Conservation (phyloP, 2,329 filamentous ascomycete genomes). For the Neonectria hederae region DNA sequence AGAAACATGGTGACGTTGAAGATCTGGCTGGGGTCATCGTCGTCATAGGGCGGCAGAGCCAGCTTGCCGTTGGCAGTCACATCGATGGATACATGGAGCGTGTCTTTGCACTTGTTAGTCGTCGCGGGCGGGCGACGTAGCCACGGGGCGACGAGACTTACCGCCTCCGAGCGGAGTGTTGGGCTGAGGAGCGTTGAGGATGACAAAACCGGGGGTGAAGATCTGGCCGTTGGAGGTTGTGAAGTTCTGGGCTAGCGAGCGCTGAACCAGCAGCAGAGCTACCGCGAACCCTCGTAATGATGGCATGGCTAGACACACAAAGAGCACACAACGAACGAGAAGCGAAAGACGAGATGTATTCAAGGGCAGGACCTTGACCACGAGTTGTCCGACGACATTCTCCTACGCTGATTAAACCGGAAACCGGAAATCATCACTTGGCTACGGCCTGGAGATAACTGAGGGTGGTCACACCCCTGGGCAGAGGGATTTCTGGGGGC, state of each 20-base stretch:
- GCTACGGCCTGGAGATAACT: not conserved
- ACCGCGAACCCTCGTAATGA: slow-evolving; percentile 16
- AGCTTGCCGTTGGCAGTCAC: slow-evolving; percentile 72
- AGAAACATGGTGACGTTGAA: slow-evolving; percentile 74
- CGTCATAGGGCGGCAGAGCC: slow-evolving; percentile 64
- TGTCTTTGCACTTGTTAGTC: slow-evolving; percentile 48
- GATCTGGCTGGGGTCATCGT: slow-evolving; percentile 65
- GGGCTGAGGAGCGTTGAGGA: slow-evolving; percentile 73
- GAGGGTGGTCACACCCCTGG: slow-evolving; percentile 17
- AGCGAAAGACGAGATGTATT: not conserved
- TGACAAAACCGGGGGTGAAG: slow-evolving; percentile 73
- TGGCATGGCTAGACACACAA: slow-evolving; percentile 18
- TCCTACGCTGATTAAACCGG: slow-evolving; percentile 22
- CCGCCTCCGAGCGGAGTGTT: slow-evolving; percentile 71
- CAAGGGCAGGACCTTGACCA: slow-evolving; percentile 9
- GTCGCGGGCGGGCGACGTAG: not conserved
- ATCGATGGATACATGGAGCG: slow-evolving; percentile 72
- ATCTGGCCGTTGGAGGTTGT: slow-evolving; percentile 72
- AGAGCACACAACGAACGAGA: not conserved
- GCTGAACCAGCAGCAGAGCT: slow-evolving; percentile 37
- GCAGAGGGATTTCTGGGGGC: slow-evolving; percentile 18
- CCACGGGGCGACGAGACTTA: slow-evolving; percentile 46
- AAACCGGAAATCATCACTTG: slow-evolving; percentile 28
- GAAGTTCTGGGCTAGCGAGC: slow-evolving; percentile 55
- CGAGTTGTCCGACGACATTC: slow-evolving; percentile 14